phyloP scores from a whole-genome alignment of 139 green algal species.

The Chlamydomonas sp. region DNA sequence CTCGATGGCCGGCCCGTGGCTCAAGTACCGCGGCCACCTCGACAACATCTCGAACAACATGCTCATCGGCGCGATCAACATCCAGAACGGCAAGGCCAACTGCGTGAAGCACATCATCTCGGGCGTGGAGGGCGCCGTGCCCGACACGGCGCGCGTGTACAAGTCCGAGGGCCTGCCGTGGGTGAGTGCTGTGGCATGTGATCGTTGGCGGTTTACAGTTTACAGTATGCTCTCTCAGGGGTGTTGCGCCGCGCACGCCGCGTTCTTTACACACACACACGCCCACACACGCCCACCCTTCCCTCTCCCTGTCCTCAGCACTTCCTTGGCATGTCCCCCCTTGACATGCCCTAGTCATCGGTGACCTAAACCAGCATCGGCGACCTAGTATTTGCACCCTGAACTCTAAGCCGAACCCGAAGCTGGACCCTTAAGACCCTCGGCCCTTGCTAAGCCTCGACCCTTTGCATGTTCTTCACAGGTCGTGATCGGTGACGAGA shows the following conservation, averaged over 20 bases:
- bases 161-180: neutral
- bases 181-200: no score
- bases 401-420: no score
- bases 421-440: no score
- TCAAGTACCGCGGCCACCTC: constrained; percentile 95
- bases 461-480: constrained; percentile 67
- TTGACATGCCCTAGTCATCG: no score
- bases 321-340: no score
- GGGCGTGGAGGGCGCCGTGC: constrained; percentile 46
- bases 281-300: neutral
- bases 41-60: constrained; percentile 99
- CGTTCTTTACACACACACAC: neutral
- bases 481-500: constrained; percentile 88
- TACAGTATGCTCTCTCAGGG: no score
- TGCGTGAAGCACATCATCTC: constrained; percentile 40
- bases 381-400: no score
- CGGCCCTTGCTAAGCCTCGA: no score
- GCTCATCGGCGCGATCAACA: constrained; percentile 91
- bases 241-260: no score
- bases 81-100: constrained; percentile 74
- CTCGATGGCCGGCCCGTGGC: constrained; percentile 92
- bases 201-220: no score
- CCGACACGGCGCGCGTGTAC: constrained; percentile 38
- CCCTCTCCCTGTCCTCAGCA: no score
- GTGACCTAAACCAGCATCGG: no score